Base-by-base conservation (phyloP, 345 rosid genomes). In the Eucalyptus rudis region DNA sequence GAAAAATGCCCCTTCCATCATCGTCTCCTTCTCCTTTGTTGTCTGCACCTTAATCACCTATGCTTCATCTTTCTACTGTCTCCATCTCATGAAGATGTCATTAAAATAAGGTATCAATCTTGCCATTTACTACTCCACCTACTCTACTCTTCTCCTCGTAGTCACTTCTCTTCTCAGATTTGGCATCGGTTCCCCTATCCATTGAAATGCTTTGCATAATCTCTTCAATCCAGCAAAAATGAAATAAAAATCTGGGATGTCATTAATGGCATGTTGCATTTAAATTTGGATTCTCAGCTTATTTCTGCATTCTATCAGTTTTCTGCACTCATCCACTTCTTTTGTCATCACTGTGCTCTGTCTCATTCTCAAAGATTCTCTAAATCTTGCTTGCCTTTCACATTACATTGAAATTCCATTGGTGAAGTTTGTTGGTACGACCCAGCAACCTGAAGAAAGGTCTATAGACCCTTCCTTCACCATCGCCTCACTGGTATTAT, bases 61-160 rank as follows among this genome's bases (percentile, higher is more conserved):
- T 56, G 62, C 62, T 56, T 56, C 29, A 56, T 0, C 62, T 56
- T 1, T 56, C 29, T 0, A 0, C 62, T 4, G 2, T 19, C 56
- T 52, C 24, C 56, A 56, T 56, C 29, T 56, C 62, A 7, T n/a
- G 76, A 64, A 2, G 76, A 64, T 64, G 1, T 59, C 68, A 27
- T 13, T 59, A 27, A 27, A 27, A 27, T 59, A 2, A 12, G 4
- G 68, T 59, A 1, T 3, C 3, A 4, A 27, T 59, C 31, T 27
- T 59, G 68, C 68, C 31, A 27, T 59, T 59, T 59, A 27, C 8
- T 59, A 27, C 0, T 27, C 68, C 17, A 0, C 17, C 4, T 59
- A 59, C 66, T 59, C 68, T 13, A 29, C 68, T 12, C 16, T 59
- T 27, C 68, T 22, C 1, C 68, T 6, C 1, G 31, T 13, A 59